phyloP scores from a whole-genome alignment of 176 grass and related monocot species.

The Elymus sibiricus region DNA sequence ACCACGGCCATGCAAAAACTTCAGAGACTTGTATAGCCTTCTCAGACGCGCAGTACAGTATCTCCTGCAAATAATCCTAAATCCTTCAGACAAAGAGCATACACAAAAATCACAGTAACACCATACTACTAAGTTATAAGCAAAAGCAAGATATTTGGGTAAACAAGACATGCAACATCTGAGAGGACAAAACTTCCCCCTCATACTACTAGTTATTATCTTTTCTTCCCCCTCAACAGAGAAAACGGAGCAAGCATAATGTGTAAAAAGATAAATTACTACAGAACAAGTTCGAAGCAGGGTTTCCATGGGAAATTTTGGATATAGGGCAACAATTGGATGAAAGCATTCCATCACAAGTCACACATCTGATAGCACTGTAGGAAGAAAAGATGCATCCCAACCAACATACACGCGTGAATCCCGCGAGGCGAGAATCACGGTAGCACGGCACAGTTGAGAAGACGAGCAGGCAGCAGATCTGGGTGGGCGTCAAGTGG shows the following conservation, averaged over 20 bases:
- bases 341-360: not conserved
- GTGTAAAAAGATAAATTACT: not conserved
- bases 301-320: not conserved
- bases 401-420: not conserved
- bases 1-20: constrained; percentile 92
- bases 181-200: not conserved
- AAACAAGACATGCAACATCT: constrained; percentile 1
- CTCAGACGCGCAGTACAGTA: constrained; percentile 84
- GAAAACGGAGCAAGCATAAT: not conserved
- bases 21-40: constrained; percentile 90
- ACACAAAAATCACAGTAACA: not conserved
- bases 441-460: not conserved
- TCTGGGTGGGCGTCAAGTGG: not conserved
- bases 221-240: no score
- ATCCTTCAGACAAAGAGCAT: constrained; percentile 29
- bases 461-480: constrained; percentile 3
- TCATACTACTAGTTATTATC: not conserved
- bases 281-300: not conserved
- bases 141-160: not conserved
- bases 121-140: constrained; percentile 1
- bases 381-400: not conserved
- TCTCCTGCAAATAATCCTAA: constrained; percentile 61
- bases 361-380: not conserved
- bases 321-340: not conserved
- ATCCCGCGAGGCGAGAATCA: not conserved